Evolutionary conservation across 2,329 filamentous ascomycete species (phyloP), one percentile per base, ranked within the genome.

Genomic region (Talaromyces sp.): DNA sequence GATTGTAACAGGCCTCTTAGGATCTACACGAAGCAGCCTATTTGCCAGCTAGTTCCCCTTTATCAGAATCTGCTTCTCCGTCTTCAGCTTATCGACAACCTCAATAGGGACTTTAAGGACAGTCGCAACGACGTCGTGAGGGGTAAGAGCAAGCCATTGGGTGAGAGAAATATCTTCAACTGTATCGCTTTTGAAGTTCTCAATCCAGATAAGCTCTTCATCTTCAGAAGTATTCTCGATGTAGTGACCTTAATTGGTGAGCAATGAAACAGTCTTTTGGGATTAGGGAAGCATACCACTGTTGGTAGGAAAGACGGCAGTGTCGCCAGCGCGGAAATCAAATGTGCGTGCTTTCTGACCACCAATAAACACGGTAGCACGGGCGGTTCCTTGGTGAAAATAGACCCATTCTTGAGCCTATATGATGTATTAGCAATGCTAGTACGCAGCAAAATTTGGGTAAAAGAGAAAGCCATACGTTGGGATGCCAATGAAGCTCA

Each of bases 401-500:
- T 89, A 90, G 2, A 90, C 73, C 87, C 88, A 90, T 71, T 90
- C 87, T 67, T 89, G 85, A 5, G 85, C 85, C 83, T 87, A 62
- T 12, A 12, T 31, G 2, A 57, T 34, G 14, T 47, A 28, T 57
- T 23, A 47, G n/a, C 23, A 18, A 47, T 23, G 18, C 23, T 23
- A 23, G 23, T 23, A 23, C 23, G 23, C 23, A 23, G 23, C 23
- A 2, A 23, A 23, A 8, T 9, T 18, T 5, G 1, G 44, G 30
- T 3, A 5, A 28, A 31, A 54, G 28, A 28, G 23, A 47, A 40
- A 14, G 9, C 68, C 81, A 74, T 71, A 86, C 85, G 68, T 87
- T 89, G 1, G 87, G 87, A 70, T 89, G 87, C 88, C 87, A 90
- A 68, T 89, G 87, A 33, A 90, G 75, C 74, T 90, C 87, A 31